phyloP scores from a whole-genome alignment of 2,329 filamentous ascomycete genomes.

The Massarina eburnea region DNA sequence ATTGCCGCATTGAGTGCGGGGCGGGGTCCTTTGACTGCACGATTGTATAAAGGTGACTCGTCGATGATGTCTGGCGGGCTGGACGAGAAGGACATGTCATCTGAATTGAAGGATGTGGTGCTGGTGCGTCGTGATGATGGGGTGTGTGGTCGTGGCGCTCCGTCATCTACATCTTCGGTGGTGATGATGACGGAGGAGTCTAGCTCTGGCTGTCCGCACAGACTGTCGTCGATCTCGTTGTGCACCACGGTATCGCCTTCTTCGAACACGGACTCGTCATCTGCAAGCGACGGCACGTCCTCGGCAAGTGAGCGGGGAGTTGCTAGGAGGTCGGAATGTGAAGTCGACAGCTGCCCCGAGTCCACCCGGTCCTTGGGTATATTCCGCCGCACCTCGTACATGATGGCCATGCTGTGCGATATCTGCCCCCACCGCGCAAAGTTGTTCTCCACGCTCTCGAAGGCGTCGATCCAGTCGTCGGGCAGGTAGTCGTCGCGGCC shows the following conservation, averaged over 20 bases:
- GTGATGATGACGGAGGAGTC: slow-evolving; percentile 24
- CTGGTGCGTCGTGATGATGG: slow-evolving; percentile 35
- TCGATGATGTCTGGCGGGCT: slow-evolving; percentile 33
- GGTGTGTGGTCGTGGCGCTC: slow-evolving; percentile 28
- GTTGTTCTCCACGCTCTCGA: slow-evolving; percentile 76
- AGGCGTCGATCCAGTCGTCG: slow-evolving; percentile 80
- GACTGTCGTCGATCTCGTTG: slow-evolving; percentile 17
- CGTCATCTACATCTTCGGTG: slow-evolving; percentile 16
- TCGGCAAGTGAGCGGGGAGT: not conserved
- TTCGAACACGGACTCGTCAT: slow-evolving; percentile 37
- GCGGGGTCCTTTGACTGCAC: slow-evolving; percentile 27
- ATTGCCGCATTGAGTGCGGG: slow-evolving; percentile 49
- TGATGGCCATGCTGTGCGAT: slow-evolving; percentile 72
- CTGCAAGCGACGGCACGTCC: not conserved
- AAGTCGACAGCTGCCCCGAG: not conserved
- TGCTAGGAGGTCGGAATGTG: slow-evolving; percentile 13
- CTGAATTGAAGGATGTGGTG: slow-evolving; percentile 31
- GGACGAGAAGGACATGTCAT: slow-evolving; percentile 31
- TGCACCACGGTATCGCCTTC: slow-evolving; percentile 40
- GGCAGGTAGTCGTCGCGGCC: slow-evolving; percentile 82
- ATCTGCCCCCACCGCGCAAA: slow-evolving; percentile 80
- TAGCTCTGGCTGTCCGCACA: slow-evolving; percentile 6
- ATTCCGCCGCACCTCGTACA: slow-evolving; percentile 56
- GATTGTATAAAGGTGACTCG: slow-evolving; percentile 40
- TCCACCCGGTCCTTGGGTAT: slow-evolving; percentile 8